Conservation (phyloP, 2,329 filamentous ascomycete genomes). For the Leptographium galeiforme region DNA sequence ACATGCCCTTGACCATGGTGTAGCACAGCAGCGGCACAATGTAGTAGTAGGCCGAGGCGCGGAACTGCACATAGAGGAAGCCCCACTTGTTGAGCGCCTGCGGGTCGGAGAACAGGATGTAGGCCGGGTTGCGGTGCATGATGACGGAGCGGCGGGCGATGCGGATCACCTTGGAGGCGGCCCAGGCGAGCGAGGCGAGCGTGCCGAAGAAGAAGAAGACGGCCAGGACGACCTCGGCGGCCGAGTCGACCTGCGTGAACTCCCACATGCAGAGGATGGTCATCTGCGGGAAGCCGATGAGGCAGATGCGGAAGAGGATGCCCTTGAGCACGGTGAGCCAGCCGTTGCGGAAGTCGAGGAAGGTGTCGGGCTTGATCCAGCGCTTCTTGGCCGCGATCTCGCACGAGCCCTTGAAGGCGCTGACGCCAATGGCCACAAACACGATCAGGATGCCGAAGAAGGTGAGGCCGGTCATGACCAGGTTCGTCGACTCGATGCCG, state of each 20-base stretch:
- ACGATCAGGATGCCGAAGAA: slow-evolving; percentile 72
- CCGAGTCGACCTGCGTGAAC: slow-evolving; percentile 63
- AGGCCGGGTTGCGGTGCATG: slow-evolving; percentile 84
- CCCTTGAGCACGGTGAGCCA: slow-evolving; percentile 79
- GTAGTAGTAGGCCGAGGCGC: slow-evolving; percentile 79
- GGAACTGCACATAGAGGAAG: slow-evolving; percentile 82
- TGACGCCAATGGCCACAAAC: slow-evolving; percentile 54
- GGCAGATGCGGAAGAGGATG: slow-evolving; percentile 68
- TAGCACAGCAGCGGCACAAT: slow-evolving; percentile 63
- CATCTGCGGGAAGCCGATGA: slow-evolving; percentile 80
- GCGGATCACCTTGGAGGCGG: slow-evolving; percentile 67
- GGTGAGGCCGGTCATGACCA: slow-evolving; percentile 71
- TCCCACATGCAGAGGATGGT: slow-evolving; percentile 76
- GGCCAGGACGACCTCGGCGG: slow-evolving; percentile 65
- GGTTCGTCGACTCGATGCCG: slow-evolving; percentile 66
- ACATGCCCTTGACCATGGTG: slow-evolving; percentile 65
- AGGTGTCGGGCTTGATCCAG: slow-evolving; percentile 64
- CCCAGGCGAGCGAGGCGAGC: slow-evolving; percentile 60
- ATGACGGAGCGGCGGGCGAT: slow-evolving; percentile 67
- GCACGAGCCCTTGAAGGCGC: slow-evolving; percentile 61
- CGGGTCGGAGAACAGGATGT: slow-evolving; percentile 80
- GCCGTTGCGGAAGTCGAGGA: slow-evolving; percentile 69
- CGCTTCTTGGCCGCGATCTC: slow-evolving; percentile 56
- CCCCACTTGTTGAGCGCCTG: slow-evolving; percentile 83
- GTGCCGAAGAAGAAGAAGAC: slow-evolving; percentile 71